phyloP scores from a whole-genome alignment of 2,329 filamentous ascomycete genomes.

The Pseudocercospora vitis region DNA sequence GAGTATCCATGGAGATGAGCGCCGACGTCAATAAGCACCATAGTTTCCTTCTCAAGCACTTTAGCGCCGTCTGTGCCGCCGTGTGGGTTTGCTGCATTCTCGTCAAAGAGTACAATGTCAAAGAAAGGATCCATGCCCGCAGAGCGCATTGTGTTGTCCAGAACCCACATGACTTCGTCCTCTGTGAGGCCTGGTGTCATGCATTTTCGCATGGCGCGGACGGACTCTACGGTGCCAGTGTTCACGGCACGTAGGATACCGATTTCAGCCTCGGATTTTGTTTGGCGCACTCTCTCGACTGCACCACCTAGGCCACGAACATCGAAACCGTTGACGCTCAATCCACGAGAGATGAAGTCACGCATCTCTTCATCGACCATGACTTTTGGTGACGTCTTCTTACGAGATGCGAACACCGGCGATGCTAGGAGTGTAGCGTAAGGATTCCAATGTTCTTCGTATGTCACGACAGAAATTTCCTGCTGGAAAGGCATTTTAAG shows the following conservation, averaged over 20 bases:
- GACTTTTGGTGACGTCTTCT: slow-evolving; percentile 42
- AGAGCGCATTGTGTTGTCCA: slow-evolving; percentile 57
- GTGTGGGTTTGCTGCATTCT: slow-evolving; percentile 55
- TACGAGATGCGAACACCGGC: slow-evolving; percentile 11
- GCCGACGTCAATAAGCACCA: slow-evolving; percentile 64
- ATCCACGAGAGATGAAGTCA: slow-evolving; percentile 61
- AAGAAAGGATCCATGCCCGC: slow-evolving; percentile 61
- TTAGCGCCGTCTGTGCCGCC: slow-evolving; percentile 54
- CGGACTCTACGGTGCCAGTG: slow-evolving; percentile 62
- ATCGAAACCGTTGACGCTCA: slow-evolving; percentile 56
- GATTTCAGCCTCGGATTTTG: slow-evolving; percentile 57
- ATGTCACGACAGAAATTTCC: slow-evolving; percentile 56
- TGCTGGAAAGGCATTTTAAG: slow-evolving; percentile 57
- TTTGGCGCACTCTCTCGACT: slow-evolving; percentile 60
- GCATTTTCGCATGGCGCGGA: slow-evolving; percentile 58
- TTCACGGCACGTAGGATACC: slow-evolving; percentile 62
- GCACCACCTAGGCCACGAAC: slow-evolving; percentile 55
- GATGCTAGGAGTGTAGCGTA: slow-evolving; percentile 53
- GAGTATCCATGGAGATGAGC: slow-evolving; percentile 63
- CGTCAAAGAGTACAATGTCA: slow-evolving; percentile 63
- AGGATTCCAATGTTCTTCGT: slow-evolving; percentile 66
- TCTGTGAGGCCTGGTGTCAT: slow-evolving; percentile 60
- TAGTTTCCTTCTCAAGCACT: slow-evolving; percentile 54
- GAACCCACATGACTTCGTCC: slow-evolving; percentile 56
- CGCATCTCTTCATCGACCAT: slow-evolving; percentile 67